phyloP scores from a whole-genome alignment of 768 basidiomycete genomes.

The Mycena galericulata region DNA sequence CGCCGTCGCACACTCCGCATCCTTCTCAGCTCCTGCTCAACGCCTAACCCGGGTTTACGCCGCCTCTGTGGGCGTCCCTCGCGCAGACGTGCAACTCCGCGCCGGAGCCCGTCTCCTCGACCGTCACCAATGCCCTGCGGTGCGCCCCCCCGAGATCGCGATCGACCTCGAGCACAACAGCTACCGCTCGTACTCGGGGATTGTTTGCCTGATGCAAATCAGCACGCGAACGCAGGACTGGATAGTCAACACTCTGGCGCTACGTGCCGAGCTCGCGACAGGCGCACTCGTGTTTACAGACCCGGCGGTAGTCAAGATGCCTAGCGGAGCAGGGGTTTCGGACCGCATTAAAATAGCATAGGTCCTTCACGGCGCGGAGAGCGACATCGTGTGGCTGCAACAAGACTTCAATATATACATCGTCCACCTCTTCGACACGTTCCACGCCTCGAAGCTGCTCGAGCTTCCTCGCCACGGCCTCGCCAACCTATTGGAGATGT shows the following conservation, averaged over 20 bases:
- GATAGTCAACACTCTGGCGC: conserved; percentile 83
- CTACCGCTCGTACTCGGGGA: conserved; percentile 85
- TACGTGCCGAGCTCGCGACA: conserved; percentile 73
- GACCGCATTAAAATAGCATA: conserved; percentile 40
- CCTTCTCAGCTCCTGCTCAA: too few species aligned
- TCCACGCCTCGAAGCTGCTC: conserved; percentile 90
- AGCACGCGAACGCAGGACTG: conserved; percentile 88
- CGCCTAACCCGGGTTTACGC: too few species aligned
- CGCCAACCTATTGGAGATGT: conserved; percentile 86
- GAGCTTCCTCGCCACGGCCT: conserved; percentile 90
- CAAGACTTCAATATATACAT: conserved; percentile 95
- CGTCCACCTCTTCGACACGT: conserved; percentile 98
- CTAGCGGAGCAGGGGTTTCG: conserved; percentile 29
- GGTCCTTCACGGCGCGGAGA: conserved; percentile 96
- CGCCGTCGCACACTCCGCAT: too few species aligned
- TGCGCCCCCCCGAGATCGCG: conserved; percentile 82
- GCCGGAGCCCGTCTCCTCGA: too few species aligned
- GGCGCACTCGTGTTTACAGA: conserved; percentile 83
- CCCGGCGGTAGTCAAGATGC: conserved; percentile 86
- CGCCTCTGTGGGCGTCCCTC: too few species aligned
- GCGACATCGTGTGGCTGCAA: conserved; percentile 96
- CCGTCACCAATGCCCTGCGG: conserved; percentile 71
- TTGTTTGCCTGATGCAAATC: conserved; percentile 94
- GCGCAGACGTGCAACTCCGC: too few species aligned
- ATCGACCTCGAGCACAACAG: conserved; percentile 96